Evolutionary conservation across 192 early-diverging fungal species (phyloP), one percentile per base, ranked within the genome.

Genomic region (Linnemannia elongata): DNA sequence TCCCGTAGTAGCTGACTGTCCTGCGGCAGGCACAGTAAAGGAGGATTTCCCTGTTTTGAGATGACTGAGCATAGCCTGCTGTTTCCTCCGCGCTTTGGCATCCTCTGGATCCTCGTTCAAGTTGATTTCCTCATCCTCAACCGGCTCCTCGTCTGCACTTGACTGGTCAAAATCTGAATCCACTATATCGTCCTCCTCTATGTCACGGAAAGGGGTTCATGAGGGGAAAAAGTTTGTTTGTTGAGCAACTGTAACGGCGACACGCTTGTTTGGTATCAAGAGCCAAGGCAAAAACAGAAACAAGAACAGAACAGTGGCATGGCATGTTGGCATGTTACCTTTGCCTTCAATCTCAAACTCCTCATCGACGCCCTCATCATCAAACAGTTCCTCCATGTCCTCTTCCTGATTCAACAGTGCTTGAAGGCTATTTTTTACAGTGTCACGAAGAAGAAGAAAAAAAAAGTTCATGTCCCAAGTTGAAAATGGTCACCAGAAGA

Each of bases 141-240:
- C 81, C 27, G 79, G 89, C 44, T 92, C 92, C 13, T 89, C 89
- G 38, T 91, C 91, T 8, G 81, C 89, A 47, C 88, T 88, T 38
- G 85, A 88, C 42, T 88, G 79, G 69, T 93, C 90, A 74, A 93
- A 92, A 68, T 93, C 92, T 66, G 92, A 93, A 80, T 93, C 92
- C 1, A 92, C 78, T 22, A 88, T 81, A 83, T 93, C 92, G 22
- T 89, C 90, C 36, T 90, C 82, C 54, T 88, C 88, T 73, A 79
- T 81, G 55, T 30, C 22, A 35, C 35, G 15, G 13, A 41, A 22
- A 35, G 12, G 38, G 38, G 38, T 39, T 39, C 38, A 18, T 35
- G 74, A 33, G 27, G 47, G n/a, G n/a, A n/a, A 74, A 57, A 69
- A 8, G 8, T 7, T 7, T 12, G 41, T 57, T 57, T 41, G 60